These are phyloP conservation scores for Leishmania guyanensis DNA, from an alignment of 208 protist species.

Conservation along the genomic window DNA sequence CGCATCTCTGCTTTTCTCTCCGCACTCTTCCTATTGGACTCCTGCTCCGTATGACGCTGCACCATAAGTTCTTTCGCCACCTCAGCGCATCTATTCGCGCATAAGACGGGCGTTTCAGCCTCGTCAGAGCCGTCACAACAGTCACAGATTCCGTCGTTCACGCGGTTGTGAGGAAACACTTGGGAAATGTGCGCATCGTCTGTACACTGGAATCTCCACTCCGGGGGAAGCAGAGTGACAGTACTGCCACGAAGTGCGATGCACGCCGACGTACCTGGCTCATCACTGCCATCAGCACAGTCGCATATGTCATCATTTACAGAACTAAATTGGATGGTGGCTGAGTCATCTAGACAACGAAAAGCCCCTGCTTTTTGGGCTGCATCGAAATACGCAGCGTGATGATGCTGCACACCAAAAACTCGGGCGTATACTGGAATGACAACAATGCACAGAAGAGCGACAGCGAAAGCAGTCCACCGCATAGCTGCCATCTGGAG, in stretches of 20 bases:
- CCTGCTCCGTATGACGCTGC: slow-evolving; percentile 27
- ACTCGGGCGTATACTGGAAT: neutral
- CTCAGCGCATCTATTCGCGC: slow-evolving; percentile 72
- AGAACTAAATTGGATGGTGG: slow-evolving; percentile 47
- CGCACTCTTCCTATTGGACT: slow-evolving; percentile 21
- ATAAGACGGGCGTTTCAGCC: slow-evolving; percentile 31
- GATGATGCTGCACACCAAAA: slow-evolving; percentile 33
- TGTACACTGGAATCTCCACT: slow-evolving; percentile 81
- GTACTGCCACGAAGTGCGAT: slow-evolving; percentile 8
- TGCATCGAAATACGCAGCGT: slow-evolving; percentile 25
- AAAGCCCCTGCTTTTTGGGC: slow-evolving; percentile 33
- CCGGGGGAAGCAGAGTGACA: slow-evolving; percentile 5
- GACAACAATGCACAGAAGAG: neutral
- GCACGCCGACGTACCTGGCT: slow-evolving; percentile 91
- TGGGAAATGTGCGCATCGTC: slow-evolving; percentile 64
- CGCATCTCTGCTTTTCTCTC: slow-evolving; percentile 39
- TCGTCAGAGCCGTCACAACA: slow-evolving; percentile 96
- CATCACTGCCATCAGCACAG: slow-evolving; percentile 94
- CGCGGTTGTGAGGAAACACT: slow-evolving; percentile 56
- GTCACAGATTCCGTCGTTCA: slow-evolving; percentile 94
- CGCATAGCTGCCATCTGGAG: neutral
- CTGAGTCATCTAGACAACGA: slow-evolving; percentile 45
- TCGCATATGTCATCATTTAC: slow-evolving; percentile 97
- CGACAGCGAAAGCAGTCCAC: neutral
- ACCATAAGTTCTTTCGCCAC: slow-evolving; percentile 28